A percentile compares a stretch with the other conserved stretches of the same genome.
phyloP scores from a whole-genome alignment of 192 early-diverging fungal species.

The Mortierella claussenii region DNA sequence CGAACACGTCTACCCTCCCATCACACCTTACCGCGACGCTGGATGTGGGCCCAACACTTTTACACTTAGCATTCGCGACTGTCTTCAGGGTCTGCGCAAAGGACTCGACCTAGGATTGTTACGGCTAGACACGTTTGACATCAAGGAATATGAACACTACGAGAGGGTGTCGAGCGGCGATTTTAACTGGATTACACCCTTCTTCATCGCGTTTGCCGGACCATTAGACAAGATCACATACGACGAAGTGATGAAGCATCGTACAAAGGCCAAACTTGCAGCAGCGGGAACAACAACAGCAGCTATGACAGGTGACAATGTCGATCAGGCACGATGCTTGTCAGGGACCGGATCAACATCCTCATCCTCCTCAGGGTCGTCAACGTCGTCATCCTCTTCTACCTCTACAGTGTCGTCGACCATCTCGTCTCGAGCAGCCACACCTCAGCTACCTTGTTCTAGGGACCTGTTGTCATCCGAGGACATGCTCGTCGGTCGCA shows the following conservation, averaged over 20 bases:
- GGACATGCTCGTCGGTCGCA: no score
- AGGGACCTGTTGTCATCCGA: background rate
- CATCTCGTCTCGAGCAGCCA: no score
- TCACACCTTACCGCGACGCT: constrained; percentile 77
- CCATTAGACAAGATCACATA: constrained; percentile 66
- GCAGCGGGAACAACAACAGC: no score
- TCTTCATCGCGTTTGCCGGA: constrained; percentile 76
- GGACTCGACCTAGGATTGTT: constrained; percentile 68
- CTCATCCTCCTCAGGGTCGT: background rate
- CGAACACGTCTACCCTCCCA: constrained; percentile 55
- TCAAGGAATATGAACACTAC: constrained; percentile 79
- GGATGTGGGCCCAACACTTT: constrained; percentile 75
- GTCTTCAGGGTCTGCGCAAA: constrained; percentile 70
- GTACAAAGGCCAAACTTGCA: background rate
- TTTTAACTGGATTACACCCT: constrained; percentile 78
- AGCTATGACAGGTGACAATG: no score
- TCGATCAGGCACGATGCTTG: no score
- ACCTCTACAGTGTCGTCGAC: no score
- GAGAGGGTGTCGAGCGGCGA: constrained; percentile 77
- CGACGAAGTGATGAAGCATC: background rate
- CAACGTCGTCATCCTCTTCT: background rate
- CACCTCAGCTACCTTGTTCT: background rate
- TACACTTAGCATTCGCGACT: constrained; percentile 74
- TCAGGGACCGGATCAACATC: background rate
- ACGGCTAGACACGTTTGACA: constrained; percentile 66